These are phyloP conservation scores for Neocucurbitaria cava DNA, from an alignment of 2,329 filamentous ascomycete genomes.

Conservation along the genomic window DNA sequence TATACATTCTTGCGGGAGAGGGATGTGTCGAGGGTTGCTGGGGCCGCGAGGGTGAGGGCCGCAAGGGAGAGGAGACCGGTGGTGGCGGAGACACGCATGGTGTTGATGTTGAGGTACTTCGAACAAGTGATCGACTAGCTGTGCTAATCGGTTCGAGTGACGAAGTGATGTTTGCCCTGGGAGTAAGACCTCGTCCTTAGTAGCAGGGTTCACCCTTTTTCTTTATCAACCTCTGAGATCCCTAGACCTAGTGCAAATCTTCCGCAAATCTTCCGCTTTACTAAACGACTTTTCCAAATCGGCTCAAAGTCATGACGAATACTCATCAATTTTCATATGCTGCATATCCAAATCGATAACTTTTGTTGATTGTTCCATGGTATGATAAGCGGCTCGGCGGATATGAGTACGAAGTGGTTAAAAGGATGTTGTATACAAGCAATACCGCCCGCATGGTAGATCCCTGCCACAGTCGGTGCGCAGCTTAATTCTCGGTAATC, in stretches of 20 bases:
- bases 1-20: constrained; percentile 17
- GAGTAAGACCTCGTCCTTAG: not conserved
- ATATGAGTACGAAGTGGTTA: not conserved
- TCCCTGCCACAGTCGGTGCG: not conserved
- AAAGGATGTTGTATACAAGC: not conserved
- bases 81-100: not conserved
- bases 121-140: not conserved
- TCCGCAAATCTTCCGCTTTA: not conserved
- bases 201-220: not conserved
- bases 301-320: not conserved
- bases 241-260: not conserved
- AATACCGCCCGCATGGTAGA: not conserved
- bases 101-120: no score
- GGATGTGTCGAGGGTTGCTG: not conserved
- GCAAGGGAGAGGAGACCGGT: not conserved
- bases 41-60: constrained; percentile 2
- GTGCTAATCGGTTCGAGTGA: no score
- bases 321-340: not conserved
- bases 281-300: not conserved
- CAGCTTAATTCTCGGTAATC: constrained; percentile 10
- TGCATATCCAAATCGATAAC: not conserved
- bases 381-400: not conserved
- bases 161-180: not conserved
- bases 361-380: not conserved
- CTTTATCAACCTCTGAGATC: not conserved